Evolutionary conservation across 305 asterid genomes (phyloP).

Genomic region (Rubia tinctorum): DNA sequence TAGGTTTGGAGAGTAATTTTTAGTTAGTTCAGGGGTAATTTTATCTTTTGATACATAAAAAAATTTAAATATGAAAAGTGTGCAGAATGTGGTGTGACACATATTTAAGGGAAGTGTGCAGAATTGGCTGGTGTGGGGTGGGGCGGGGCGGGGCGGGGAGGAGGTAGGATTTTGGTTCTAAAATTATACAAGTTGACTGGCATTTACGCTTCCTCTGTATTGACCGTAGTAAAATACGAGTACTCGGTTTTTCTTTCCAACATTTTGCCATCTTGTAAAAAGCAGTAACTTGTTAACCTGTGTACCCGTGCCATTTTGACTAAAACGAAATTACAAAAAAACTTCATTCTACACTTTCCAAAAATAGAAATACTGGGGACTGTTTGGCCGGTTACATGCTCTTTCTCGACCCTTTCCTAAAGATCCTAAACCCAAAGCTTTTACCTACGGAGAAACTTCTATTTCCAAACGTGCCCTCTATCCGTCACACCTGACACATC

Average conservation of each 20-base stretch:
- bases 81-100: too few species aligned
- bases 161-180: too few species aligned
- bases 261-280: neutral
- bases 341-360: neutral
- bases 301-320: neutral
- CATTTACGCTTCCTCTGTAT: neutral
- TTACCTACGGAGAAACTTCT: slow-evolving; percentile 6
- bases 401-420: slow-evolving; percentile 8
- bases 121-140: too few species aligned
- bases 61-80: too few species aligned
- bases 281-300: neutral
- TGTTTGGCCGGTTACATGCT: neutral
- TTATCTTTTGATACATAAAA: too few species aligned
- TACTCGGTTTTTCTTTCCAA: neutral
- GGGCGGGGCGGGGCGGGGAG: too few species aligned
- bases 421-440: neutral
- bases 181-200: neutral
- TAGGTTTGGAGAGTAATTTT: too few species aligned
- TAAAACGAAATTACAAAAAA: neutral
- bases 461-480: slow-evolving; percentile 11
- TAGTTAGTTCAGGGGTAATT: too few species aligned
- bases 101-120: too few species aligned
- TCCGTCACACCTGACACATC: neutral
- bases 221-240: neutral
- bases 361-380: neutral